These are phyloP conservation scores for Daldinia loculata DNA, from an alignment of 495 filamentous ascomycete species.

Conservation along the genomic window DNA sequence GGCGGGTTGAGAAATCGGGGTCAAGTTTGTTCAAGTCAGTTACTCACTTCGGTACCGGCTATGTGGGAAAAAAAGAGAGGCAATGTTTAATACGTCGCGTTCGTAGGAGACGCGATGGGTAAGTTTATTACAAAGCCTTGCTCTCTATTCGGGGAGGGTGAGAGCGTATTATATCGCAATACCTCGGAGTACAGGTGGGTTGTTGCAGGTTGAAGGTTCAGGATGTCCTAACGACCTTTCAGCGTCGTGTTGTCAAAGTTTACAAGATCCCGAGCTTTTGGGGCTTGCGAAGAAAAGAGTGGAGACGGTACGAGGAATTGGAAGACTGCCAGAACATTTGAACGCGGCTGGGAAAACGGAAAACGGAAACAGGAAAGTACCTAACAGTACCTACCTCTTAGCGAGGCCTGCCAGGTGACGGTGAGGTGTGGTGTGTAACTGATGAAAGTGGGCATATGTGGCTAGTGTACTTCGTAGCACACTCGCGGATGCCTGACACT, in stretches of 20 bases:
- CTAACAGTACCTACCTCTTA: too few relatives aligned
- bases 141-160: constrained; percentile 24
- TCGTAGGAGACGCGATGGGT: constrained; percentile 25
- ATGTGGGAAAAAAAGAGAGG: constrained; percentile 4
- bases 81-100: constrained; percentile 14
- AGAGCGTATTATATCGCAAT: constrained; percentile 24
- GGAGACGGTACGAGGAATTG: constrained; percentile 30
- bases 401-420: not conserved
- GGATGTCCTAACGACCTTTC: constrained; percentile 32
- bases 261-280: constrained; percentile 44
- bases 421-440: not conserved
- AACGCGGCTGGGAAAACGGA: constrained; percentile 11
- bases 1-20: constrained; percentile 25
- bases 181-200: constrained; percentile 32
- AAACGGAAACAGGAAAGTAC: not conserved
- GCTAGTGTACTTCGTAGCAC: not conserved
- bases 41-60: constrained; percentile 19
- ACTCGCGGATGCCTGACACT: not conserved
- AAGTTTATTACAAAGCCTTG: constrained; percentile 6
- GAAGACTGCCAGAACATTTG: constrained; percentile 15
- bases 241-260: constrained; percentile 47
- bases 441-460: not conserved
- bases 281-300: constrained; percentile 42
- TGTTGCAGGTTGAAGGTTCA: constrained; percentile 42
- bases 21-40: constrained; percentile 4